A percentile compares a stretch with the other conserved stretches of the same genome.
Evolutionary conservation across 495 filamentous ascomycete genomes (phyloP).

Genomic region (Hypoxylon trugodes): DNA sequence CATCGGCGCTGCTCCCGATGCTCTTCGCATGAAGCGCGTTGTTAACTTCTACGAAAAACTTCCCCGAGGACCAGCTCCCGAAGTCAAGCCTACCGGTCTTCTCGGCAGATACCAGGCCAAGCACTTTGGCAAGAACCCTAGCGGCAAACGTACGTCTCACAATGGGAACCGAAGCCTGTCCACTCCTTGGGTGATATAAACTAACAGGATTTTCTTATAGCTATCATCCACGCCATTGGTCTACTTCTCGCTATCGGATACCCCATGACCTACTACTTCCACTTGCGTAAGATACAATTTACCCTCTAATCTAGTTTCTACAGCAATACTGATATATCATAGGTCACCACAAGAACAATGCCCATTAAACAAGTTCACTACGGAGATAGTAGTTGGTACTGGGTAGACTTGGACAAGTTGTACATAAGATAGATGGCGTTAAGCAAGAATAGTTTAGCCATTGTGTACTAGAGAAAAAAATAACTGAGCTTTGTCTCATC

Average conservation of each 20-base stretch:
- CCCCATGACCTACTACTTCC: conserved; percentile 99
- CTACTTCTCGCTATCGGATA: conserved; percentile 82
- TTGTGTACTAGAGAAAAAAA: conserved; percentile 44
- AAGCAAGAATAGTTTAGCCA: conserved; percentile 27
- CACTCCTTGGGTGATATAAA: conserved; percentile 19
- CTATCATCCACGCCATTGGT: conserved; percentile 84
- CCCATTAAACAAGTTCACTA: conserved; percentile 70
- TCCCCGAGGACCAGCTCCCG: conserved; percentile 85
- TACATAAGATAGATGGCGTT: conserved; percentile 53
- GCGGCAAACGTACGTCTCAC: conserved; percentile 78
- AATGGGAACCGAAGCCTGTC: background rate
- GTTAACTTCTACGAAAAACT: conserved; percentile 99
- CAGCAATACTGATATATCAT: conserved; percentile 42
- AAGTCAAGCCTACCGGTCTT: conserved; percentile 78
- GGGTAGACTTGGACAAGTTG: conserved; percentile 45
- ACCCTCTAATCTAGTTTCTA: background rate
- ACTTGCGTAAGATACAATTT: conserved; percentile 78
- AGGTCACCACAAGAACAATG: conserved; percentile 99
- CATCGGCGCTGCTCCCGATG: conserved; percentile 92
- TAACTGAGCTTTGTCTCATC: conserved; percentile 28
- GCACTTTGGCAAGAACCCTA: conserved; percentile 94
- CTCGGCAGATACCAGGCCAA: conserved; percentile 88
- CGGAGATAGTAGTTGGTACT: conserved; percentile 13
- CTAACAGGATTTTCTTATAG: conserved; percentile 57
- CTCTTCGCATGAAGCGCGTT: conserved; percentile 92